Conservation (phyloP, 129 eudicot genomes). For the Saposhnikovia divaricata region DNA sequence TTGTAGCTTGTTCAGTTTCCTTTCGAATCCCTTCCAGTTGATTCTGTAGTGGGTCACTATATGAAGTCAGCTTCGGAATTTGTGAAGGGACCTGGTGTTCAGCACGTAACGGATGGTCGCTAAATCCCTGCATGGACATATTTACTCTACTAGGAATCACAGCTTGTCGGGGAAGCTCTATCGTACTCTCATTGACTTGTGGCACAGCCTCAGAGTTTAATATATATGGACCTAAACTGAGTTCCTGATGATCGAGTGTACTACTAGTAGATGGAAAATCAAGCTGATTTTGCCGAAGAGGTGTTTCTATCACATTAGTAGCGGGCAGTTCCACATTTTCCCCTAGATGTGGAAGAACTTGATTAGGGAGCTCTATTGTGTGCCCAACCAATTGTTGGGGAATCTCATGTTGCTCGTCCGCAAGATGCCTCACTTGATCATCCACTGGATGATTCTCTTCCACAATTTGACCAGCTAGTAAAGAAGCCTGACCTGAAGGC, state of each 20-base stretch:
- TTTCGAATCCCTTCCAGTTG: conserved; percentile 51
- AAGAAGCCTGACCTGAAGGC: conserved; percentile 10
- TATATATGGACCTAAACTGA: conserved; percentile 2
- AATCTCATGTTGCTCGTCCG: conserved; percentile 10
- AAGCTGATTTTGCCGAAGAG: conserved; percentile 9
- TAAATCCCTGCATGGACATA: conserved; percentile 20
- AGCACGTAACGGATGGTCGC: neutral
- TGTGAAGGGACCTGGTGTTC: conserved; percentile 20
- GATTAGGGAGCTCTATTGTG: conserved; percentile 6
- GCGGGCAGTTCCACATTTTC: conserved; percentile 8
- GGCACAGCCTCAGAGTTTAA: conserved; percentile 11
- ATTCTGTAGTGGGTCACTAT: conserved; percentile 52
- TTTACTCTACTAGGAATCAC: conserved; percentile 17
- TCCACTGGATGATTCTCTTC: neutral
- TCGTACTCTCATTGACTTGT: conserved; percentile 15
- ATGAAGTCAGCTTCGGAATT: conserved; percentile 10
- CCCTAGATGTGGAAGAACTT: neutral
- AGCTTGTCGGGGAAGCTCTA: conserved; percentile 21
- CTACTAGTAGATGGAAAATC: conserved; percentile 9
- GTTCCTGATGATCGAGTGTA: conserved; percentile 11
- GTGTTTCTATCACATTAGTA: neutral
- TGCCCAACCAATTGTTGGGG: conserved; percentile 4
- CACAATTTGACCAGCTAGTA: neutral
- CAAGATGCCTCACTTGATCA: neutral
- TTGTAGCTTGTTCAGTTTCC: conserved; percentile 26